Evolutionary conservation across 345 rosid genomes (phyloP), one percentile per base, ranked within the genome.

Genomic region (Arabidopsis suecica): DNA sequence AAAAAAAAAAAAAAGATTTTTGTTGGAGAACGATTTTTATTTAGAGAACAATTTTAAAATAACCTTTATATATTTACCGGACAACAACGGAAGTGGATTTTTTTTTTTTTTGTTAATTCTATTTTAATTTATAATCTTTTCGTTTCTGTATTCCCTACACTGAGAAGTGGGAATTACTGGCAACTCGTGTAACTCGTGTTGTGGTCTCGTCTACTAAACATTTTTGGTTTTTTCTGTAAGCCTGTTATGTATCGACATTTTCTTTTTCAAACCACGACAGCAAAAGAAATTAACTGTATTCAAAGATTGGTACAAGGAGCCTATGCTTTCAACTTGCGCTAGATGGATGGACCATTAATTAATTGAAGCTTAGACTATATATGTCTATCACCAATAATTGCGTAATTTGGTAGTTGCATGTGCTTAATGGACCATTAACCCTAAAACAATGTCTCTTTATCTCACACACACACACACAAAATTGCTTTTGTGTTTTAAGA

Each of bases 311-410:
- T 23, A 22, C 41, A 44, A 32, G 1, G 54, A 56, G 11, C 63
- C 38, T 13, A 10, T 56, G 61, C 16, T 56, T 56, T 7, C 5
- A 49, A 30, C 45, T 30, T 58, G 12, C 54, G 10, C 28, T 11
- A 58, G 36, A 58, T 58, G 32, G 61, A 68, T 42, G 54, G 22
- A 30, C 36, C 48, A 22, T 34, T 59, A 37, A 23, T 16, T 16
- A 16, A 16, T 16, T 69, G 63, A 30, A 56, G 12, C 61, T 30
- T 56, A 5, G 28, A 28, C 4, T 25, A 59, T n/a, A 16, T 9
- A 10, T 36, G n/a, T 36, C 9, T 7, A 8, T 62, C 7, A 7
- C 67, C 20, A 62, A 25, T 41, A 62, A 25, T 23, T 61, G 11
- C 7, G 13, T 41, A 23, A 6, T 41, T 3, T 41, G 18, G 34